phyloP scores from a whole-genome alignment of 176 grass and related monocot genomes.

The Lolium multiflorum region DNA sequence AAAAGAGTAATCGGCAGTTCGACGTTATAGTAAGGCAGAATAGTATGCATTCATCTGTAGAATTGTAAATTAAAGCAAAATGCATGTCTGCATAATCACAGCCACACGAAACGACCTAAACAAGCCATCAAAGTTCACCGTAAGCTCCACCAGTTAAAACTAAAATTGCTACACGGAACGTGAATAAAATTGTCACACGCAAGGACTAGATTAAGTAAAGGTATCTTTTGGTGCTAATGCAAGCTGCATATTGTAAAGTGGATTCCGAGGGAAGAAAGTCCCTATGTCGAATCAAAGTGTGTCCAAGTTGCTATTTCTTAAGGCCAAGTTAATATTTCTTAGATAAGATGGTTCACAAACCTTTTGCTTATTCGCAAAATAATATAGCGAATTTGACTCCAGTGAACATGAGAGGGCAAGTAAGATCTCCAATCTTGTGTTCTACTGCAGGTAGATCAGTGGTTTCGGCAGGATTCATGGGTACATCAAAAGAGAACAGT shows the following conservation, averaged over 20 bases:
- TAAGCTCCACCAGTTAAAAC: constrained; percentile 6
- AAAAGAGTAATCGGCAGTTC: background rate
- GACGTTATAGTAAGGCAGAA: background rate
- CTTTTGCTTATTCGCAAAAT: background rate
- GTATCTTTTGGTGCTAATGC: constrained; percentile 16
- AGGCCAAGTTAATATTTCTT: background rate
- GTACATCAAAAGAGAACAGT: constrained; percentile 5
- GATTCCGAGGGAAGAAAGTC: background rate
- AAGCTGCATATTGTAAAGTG: constrained; percentile 40
- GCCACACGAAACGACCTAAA: constrained; percentile 32
- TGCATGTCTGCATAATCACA: constrained; percentile 25
- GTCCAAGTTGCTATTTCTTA: constrained; percentile 14
- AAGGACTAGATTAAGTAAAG: constrained; percentile 24
- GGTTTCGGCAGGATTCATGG: constrained; percentile 25
- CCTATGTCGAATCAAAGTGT: background rate
- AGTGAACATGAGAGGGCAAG: constrained; percentile 33
- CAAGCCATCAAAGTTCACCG: background rate
- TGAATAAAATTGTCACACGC: constrained; percentile 18
- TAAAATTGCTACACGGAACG: background rate
- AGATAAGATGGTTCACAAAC: background rate
- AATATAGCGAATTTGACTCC: constrained; percentile 32
- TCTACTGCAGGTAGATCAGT: background rate
- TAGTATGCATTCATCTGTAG: constrained; percentile 2
- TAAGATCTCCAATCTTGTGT: constrained; percentile 3
- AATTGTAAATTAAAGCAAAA: background rate